Base-by-base conservation (phyloP, 192 early-diverging fungal genomes). In the Coemansia sp. region DNA sequence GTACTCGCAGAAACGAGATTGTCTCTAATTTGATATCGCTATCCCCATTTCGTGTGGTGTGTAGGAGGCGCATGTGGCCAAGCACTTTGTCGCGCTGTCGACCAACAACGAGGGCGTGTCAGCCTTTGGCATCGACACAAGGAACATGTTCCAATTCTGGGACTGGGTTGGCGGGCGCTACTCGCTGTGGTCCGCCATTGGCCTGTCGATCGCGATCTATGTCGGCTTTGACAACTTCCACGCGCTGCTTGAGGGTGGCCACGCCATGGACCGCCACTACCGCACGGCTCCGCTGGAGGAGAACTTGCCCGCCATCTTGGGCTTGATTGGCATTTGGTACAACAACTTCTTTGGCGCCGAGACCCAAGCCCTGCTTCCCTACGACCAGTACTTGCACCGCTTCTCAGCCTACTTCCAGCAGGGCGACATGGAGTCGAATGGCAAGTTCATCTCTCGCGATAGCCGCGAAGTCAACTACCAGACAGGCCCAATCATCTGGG, bases 141-240 rank as follows among this genome's bases (percentile, higher is more conserved):
- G 89, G 70, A 99, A 99, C 88, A 99, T 99, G 97, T 99, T 99
- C 89, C 90, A 94, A 82, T 98, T 98, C 87, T 97, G 95, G 95
- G 96, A 98, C 84, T 98, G 96, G 95, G 93, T 98, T 61, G 97
- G 97, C 75, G 97, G 97, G 41, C 91, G 97, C 63, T 99, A 99
- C 86, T 97, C 95, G 40, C 91, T 98, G 36, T 99, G 97, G 97
- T 99, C 97, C 29, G 97, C 97, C 48, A 98, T 99, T 66, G 97
- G 97, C 50, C 88, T 99, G 64, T 97, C 96, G 8, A 98, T 99
- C 72, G 91, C 91, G 66, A 92, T 98, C 67, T 96, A 92, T 80
- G 86, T 99, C 71, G 96, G 97, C 46, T 93, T 86, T 63, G 93
- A 97, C 63, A 96, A 97, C 89, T 99, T 98, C 84, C 82, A 92